Conservation (phyloP, 2,329 filamentous ascomycete species). For the Neonectria sp. region DNA sequence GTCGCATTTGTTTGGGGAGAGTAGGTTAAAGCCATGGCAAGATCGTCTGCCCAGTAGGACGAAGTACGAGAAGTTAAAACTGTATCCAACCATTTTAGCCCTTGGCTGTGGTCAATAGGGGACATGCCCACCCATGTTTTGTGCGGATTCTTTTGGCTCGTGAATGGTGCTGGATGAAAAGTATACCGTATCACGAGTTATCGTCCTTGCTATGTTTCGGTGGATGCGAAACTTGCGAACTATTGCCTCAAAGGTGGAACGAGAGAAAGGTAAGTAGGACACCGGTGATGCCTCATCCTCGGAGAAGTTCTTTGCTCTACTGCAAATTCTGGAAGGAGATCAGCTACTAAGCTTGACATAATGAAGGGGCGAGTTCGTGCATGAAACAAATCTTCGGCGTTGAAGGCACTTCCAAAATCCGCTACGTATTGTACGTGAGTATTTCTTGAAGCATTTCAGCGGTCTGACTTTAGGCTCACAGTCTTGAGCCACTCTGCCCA, state of each 20-base stretch:
- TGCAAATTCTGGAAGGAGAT: not conserved
- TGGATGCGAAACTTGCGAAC: slow-evolving; percentile 5
- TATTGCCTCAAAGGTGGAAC: not conserved
- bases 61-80: slow-evolving; percentile 13
- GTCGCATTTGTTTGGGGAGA: not conserved
- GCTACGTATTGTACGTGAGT: not conserved
- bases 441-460: no score
- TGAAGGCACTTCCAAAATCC: not conserved
- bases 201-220: slow-evolving; percentile 8
- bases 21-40: slow-evolving; percentile 13
- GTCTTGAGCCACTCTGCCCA: slow-evolving; percentile 7
- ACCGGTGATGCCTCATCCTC: slow-evolving; percentile 12
- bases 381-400: slow-evolving; percentile 8
- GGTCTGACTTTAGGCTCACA: not conserved
- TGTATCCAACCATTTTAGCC: not conserved
- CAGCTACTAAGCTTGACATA: not conserved
- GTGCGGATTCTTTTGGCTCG: not conserved
- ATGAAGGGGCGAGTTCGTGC: not conserved
- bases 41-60: slow-evolving; percentile 8
- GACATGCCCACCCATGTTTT: not conserved
- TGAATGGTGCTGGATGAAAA: slow-evolving; percentile 1
- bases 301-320: slow-evolving; percentile 15
- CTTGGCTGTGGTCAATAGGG: not conserved
- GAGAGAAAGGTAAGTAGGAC: slow-evolving; percentile 17
- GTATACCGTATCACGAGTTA: slow-evolving; percentile 5